phyloP scores from a whole-genome alignment of 2,329 filamentous ascomycete genomes.

The Alternaria tenuissima region DNA sequence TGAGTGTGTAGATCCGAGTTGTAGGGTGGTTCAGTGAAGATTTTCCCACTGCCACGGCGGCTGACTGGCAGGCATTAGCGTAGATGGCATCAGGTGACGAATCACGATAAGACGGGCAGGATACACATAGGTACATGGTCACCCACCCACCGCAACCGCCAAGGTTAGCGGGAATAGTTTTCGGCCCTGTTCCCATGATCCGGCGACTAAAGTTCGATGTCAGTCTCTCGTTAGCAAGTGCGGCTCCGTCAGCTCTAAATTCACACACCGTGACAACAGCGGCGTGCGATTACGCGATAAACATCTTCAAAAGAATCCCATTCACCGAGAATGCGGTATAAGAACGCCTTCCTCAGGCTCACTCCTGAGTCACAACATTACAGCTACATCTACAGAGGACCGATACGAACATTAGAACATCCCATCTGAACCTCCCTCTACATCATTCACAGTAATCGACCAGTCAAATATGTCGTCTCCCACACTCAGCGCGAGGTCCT shows the following conservation, averaged over 20 bases:
- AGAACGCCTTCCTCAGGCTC: conserved; percentile 11
- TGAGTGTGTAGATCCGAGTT: conserved; percentile 29
- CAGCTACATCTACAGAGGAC: conserved; percentile 4
- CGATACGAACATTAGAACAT: background rate
- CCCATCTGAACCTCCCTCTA: background rate
- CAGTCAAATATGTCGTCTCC: conserved; percentile 34
- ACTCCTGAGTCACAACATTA: conserved; percentile 5
- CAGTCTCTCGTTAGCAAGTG: conserved; percentile 29
- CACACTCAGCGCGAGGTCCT: conserved; percentile 40
- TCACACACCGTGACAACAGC: conserved; percentile 17
- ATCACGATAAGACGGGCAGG: conserved; percentile 20
- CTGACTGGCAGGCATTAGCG: conserved; percentile 35
- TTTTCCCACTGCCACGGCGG: conserved; percentile 25
- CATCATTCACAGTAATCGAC: background rate
- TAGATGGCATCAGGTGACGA: conserved; percentile 35
- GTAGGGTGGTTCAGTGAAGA: conserved; percentile 26
- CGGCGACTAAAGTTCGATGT: conserved; percentile 22
- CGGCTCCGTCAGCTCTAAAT: conserved; percentile 45
- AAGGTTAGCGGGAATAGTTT: conserved; percentile 23
- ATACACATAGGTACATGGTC: conserved; percentile 28
- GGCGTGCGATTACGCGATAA: conserved; percentile 10
- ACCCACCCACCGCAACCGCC: conserved; percentile 23
- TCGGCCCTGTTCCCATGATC: conserved; percentile 15
- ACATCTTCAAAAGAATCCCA: conserved; percentile 1
- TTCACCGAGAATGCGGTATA: conserved; percentile 11